Percentiles rank a stretch among this genome's conserved stretches.
phyloP scores from a whole-genome alignment of 495 filamentous ascomycete species.

The Penicillium roqueforti region DNA sequence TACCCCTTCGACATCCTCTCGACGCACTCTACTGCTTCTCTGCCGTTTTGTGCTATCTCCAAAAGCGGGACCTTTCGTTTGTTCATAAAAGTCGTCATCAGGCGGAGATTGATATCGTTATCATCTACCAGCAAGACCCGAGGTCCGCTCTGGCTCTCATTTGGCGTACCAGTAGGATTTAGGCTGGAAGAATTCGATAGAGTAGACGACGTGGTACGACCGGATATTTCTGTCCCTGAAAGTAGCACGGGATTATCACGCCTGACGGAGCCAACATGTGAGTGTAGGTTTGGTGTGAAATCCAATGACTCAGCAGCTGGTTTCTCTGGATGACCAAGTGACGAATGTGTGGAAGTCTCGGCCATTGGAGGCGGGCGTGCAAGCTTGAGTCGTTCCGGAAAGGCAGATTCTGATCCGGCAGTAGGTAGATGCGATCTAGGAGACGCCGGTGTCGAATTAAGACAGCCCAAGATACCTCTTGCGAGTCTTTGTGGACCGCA shows the following conservation, averaged over 20 bases:
- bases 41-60: slow-evolving; percentile 49
- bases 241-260: too few species aligned
- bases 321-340: too few species aligned
- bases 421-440: background rate
- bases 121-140: slow-evolving; percentile 67
- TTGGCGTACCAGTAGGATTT: background rate
- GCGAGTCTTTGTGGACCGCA: slow-evolving; percentile 60
- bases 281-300: too few species aligned
- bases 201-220: background rate
- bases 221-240: too few species aligned
- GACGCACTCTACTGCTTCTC: slow-evolving; percentile 47
- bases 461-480: slow-evolving; percentile 40
- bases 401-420: background rate
- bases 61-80: slow-evolving; percentile 40
- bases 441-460: slow-evolving; percentile 2
- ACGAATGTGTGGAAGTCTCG: too few species aligned
- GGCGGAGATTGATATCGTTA: slow-evolving; percentile 67
- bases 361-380: too few species aligned
- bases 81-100: slow-evolving; percentile 58
- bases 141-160: background rate
- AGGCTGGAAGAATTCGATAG: background rate
- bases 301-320: background rate
- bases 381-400: background rate
- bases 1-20: slow-evolving; percentile 40
- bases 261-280: too few species aligned